These are phyloP conservation scores for Rubroshorea leprosula DNA, from an alignment of 345 rosid genomes.

Conservation along the genomic window DNA sequence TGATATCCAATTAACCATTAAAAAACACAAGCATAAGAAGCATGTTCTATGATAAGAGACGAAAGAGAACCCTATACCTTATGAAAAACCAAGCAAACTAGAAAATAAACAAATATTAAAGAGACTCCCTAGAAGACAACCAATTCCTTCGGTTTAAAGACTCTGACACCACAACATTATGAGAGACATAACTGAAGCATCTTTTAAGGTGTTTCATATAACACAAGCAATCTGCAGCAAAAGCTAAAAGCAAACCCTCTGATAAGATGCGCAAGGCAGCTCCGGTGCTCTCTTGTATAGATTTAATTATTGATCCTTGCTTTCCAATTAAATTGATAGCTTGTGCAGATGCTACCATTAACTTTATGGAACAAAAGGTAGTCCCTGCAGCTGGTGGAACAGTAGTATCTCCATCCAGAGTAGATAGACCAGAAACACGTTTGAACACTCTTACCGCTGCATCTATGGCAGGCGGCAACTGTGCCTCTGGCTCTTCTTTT, in stretches of 20 bases:
- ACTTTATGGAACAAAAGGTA: conserved; percentile 57
- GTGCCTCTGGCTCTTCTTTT: conserved; percentile 50
- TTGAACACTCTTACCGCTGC: conserved; percentile 51
- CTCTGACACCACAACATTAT: background rate
- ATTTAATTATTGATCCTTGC: conserved; percentile 80
- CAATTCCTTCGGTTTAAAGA: background rate
- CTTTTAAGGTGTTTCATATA: background rate
- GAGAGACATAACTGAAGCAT: background rate
- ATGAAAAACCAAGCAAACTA: too few relatives aligned
- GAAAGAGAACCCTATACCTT: too few relatives aligned
- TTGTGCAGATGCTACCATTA: conserved; percentile 75
- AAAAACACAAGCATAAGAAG: too few relatives aligned
- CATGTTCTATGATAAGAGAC: too few relatives aligned
- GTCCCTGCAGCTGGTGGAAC: conserved; percentile 24
- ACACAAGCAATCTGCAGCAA: background rate
- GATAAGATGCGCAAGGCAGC: conserved; percentile 69
- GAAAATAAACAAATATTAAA: background rate
- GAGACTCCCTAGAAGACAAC: background rate
- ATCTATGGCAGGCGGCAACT: conserved; percentile 53
- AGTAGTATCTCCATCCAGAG: conserved; percentile 25
- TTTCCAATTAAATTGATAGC: conserved; percentile 86
- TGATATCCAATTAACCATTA: too few relatives aligned
- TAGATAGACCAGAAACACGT: conserved; percentile 41
- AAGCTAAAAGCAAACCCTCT: conserved; percentile 41
- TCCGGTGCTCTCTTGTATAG: conserved; percentile 70